A percentile compares a stretch with the other conserved stretches of the same genome.
Evolutionary conservation across 2,329 filamentous ascomycete species (phyloP).

Genomic region (Penicillium rolfsii): DNA sequence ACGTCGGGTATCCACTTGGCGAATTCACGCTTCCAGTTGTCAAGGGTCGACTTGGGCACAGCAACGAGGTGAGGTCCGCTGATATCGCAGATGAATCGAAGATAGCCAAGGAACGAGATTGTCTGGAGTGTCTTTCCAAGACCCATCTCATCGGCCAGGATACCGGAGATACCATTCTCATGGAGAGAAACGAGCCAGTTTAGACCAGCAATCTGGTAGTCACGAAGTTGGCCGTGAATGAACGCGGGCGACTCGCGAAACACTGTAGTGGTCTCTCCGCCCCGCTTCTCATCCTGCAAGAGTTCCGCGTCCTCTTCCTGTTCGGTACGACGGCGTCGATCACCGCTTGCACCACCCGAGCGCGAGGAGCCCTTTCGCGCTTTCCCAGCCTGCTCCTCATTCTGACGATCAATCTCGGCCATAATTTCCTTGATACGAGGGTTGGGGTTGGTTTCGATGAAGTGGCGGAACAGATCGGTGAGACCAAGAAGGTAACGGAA

Average conservation of each 20-base stretch:
- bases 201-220: slow-evolving; percentile 92
- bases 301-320: slow-evolving; percentile 96
- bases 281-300: slow-evolving; percentile 81
- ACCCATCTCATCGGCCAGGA: slow-evolving; percentile 98
- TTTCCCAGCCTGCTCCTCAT: slow-evolving; percentile 70
- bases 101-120: slow-evolving; percentile 92
- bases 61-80: slow-evolving; percentile 87
- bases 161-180: slow-evolving; percentile 98
- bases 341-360: slow-evolving; percentile 80
- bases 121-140: slow-evolving; percentile 97
- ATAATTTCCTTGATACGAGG: slow-evolving; percentile 93
- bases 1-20: slow-evolving; percentile 92
- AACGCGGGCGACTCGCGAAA: slow-evolving; percentile 95
- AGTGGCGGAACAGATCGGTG: slow-evolving; percentile 96
- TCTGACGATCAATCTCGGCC: slow-evolving; percentile 90
- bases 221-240: slow-evolving; percentile 85
- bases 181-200: slow-evolving; percentile 98
- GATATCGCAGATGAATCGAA: slow-evolving; percentile 87
- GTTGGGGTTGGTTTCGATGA: slow-evolving; percentile 96
- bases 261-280: slow-evolving; percentile 81
- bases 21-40: slow-evolving; percentile 98
- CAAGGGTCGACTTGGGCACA: slow-evolving; percentile 94
- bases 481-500: slow-evolving; percentile 94
- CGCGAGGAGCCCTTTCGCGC: slow-evolving; percentile 74
- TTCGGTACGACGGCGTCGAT: slow-evolving; percentile 84